A percentile compares a stretch with the other conserved stretches of the same genome.
phyloP scores from a whole-genome alignment of 2,329 filamentous ascomycete genomes.

The Paracoccidioides brasiliensis region DNA sequence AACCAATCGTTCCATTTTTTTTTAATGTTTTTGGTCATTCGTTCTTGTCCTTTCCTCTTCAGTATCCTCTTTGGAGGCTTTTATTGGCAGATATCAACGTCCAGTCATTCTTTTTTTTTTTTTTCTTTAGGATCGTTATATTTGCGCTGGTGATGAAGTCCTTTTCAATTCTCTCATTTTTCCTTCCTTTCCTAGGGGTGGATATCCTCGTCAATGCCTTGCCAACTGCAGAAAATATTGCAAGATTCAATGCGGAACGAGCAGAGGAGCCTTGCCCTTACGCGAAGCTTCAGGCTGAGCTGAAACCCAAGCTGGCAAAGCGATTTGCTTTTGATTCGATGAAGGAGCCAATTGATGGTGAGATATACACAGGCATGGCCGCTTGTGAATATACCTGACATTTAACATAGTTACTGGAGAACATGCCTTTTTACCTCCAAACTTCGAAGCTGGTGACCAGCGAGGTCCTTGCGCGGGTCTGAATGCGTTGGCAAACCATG shows the following conservation, averaged over 20 bases:
- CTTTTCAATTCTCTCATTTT: background rate
- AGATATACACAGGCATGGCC: background rate
- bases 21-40: background rate
- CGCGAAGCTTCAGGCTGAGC: background rate
- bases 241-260: background rate
- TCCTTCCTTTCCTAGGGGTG: background rate
- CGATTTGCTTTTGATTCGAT: background rate
- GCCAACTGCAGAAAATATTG: background rate
- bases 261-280: background rate
- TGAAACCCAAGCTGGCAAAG: background rate
- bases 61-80: background rate
- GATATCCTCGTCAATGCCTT: conserved; percentile 2
- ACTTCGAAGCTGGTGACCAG: conserved; percentile 24
- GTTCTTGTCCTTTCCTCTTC: background rate
- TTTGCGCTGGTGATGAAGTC: background rate
- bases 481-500: conserved; percentile 33
- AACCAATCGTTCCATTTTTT: background rate
- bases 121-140: background rate
- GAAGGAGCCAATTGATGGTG: background rate
- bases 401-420: conserved; percentile 20
- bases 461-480: conserved; percentile 31
- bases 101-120: background rate
- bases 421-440: conserved; percentile 23
- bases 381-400: background rate
- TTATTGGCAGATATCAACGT: background rate